A percentile compares a stretch with the other conserved stretches of the same genome.
Evolutionary conservation across 148 eudicot genomes (phyloP).

Genomic region (Tetragonia tetragonoides): DNA sequence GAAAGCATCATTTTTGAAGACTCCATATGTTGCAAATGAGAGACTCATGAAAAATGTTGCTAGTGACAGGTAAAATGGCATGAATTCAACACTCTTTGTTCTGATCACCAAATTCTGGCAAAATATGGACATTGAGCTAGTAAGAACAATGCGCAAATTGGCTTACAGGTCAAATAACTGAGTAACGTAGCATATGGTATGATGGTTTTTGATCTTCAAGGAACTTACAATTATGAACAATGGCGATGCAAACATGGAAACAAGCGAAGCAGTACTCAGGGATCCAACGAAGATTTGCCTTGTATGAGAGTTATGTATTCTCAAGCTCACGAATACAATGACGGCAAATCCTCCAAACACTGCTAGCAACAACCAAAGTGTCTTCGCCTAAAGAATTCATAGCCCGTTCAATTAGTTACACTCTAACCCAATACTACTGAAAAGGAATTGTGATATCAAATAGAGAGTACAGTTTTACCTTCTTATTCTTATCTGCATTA

Average conservation of each 20-base stretch:
- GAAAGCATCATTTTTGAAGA: conserved; percentile 36
- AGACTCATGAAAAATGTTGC: conserved; percentile 48
- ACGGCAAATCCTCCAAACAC: conserved; percentile 33
- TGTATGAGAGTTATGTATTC: conserved; percentile 27
- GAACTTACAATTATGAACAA: conserved; percentile 45
- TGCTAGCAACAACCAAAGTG: conserved; percentile 36
- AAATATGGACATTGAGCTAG: no score
- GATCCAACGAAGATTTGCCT: conserved; percentile 47
- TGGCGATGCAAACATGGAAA: conserved; percentile 62
- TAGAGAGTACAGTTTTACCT: conserved; percentile 24
- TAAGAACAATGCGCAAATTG: not conserved
- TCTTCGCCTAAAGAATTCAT: conserved; percentile 31
- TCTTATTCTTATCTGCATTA: conserved; percentile 33
- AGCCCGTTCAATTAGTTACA: not conserved
- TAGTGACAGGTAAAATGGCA: conserved; percentile 54
- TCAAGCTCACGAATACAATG: conserved; percentile 35
- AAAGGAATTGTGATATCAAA: no score
- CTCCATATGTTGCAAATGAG: conserved; percentile 41
- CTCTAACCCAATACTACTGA: not conserved
- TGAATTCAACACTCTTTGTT: conserved; percentile 49
- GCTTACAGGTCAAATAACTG: no score
- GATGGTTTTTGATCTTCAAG: not conserved
- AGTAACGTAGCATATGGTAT: no score
- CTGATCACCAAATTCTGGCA: conserved; percentile 50
- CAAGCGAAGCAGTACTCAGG: conserved; percentile 38